Conservation (phyloP, 257 asterid species). For the Eucommia ulmoides region DNA sequence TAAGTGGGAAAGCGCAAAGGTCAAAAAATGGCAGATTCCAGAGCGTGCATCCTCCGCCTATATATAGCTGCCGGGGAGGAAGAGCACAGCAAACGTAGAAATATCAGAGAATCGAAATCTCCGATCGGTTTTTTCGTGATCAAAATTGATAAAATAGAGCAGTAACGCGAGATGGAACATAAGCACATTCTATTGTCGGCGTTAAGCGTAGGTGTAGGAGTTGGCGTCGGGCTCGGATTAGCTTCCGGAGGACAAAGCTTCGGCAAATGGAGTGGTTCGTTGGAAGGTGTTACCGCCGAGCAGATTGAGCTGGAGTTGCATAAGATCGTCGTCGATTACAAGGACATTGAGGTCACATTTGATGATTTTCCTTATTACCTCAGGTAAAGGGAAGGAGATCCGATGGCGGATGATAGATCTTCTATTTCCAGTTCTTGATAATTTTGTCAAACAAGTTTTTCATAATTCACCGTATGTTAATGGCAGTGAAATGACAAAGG, state of each 20-base stretch:
- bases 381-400: too few species aligned
- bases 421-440: neutral
- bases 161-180: conserved; percentile 52
- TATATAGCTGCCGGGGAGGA: neutral
- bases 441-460: too few species aligned
- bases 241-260: conserved; percentile 65
- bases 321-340: conserved; percentile 48
- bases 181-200: conserved; percentile 71
- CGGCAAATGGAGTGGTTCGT: conserved; percentile 34
- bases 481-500: conserved; percentile 71
- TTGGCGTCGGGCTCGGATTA: conserved; percentile 70
- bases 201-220: conserved; percentile 83
- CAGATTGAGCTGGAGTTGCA: conserved; percentile 56
- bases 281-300: conserved; percentile 44
- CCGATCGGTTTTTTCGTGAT: neutral
- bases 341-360: conserved; percentile 36
- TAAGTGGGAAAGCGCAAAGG: neutral
- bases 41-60: neutral
- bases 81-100: neutral
- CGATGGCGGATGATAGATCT: too few species aligned
- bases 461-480: too few species aligned
- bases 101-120: neutral
- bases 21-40: neutral
- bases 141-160: neutral
- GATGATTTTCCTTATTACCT: conserved; percentile 76